These are phyloP conservation scores for Alliaria petiolata DNA, from an alignment of 345 rosid genomes.

Conservation along the genomic window DNA sequence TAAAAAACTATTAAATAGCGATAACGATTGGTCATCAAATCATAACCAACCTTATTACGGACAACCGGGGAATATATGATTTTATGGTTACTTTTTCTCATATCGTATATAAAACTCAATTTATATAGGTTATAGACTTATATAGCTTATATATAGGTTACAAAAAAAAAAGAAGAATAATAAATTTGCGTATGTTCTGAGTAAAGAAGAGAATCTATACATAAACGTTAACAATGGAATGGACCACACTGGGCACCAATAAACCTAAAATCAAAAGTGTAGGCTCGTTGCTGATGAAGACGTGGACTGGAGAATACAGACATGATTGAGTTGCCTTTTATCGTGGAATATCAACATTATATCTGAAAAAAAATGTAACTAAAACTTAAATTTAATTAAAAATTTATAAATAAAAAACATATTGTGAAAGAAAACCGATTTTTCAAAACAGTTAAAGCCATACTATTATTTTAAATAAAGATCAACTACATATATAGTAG, in stretches of 20 bases:
- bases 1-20: not conserved
- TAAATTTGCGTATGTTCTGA: not conserved
- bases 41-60: not conserved
- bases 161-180: not conserved
- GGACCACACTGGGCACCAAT: slow-evolving; percentile 21
- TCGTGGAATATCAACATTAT: not conserved
- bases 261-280: slow-evolving; percentile 8
- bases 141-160: not conserved
- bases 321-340: slow-evolving; percentile 19
- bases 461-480: not conserved
- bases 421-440: not conserved
- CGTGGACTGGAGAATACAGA: slow-evolving; percentile 7
- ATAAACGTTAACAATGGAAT: slow-evolving; percentile 2
- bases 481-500: not conserved
- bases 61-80: not conserved
- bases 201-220: not conserved
- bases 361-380: not conserved
- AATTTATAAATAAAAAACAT: not conserved
- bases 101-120: not conserved
- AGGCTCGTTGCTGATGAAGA: slow-evolving; percentile 3
- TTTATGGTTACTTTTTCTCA: not conserved
- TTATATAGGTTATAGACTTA: not conserved
- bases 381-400: not conserved
- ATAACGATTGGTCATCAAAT: slow-evolving; percentile 7
- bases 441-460: not conserved